Base-by-base conservation (phyloP, 1,284 basidiomycete species). In the Rhizoctonia solani region DNA sequence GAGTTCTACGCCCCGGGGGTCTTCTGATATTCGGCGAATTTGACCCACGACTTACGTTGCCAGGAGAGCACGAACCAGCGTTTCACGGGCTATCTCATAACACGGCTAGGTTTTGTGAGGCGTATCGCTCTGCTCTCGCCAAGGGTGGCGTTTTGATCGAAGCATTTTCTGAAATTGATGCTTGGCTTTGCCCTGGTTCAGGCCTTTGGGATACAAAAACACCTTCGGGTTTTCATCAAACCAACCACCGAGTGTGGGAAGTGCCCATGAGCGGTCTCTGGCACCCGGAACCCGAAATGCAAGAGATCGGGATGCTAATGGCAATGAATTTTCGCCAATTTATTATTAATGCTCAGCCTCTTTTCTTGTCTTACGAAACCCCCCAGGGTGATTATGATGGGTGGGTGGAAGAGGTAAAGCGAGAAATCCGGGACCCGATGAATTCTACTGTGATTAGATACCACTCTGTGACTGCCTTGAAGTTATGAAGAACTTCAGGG, bases 11-110 rank as follows among this genome's bases (percentile, higher is more conserved):
- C 30, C 56, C 65, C 30, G 69, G 69, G 1, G 69, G 69, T 23
- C 54, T 69, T 14, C 50, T 69, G 29, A 55, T 69, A 42, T 69
- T 69, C 46, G 69, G 69, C 8, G 69, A 69, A 47, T 49, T 69
- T 14, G 66, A 69, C 23, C 55, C 56, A 25, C 27, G 42, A 39
- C 3, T 61, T 25, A 61, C 56, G 11, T 14, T 19, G n/a, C 56
- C 56, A 27, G 46, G 25, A 5, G 29, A 61, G 4, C 4, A 2
- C 21, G 30, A 13, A 19, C 56, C 56, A 3, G 56, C 56, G 3
- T 21, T 61, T 11, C 27, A 23, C 9, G 56, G 56, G 37, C 30
- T 27, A 27, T 11, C 19, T 19, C 56, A 27, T 16, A 37, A 30
- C 5, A 44, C 46, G 16, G 9, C 42, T 14, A 44, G 44, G 27